Conservation (phyloP, 768 basidiomycete species). For the Panellus pusillus region DNA sequence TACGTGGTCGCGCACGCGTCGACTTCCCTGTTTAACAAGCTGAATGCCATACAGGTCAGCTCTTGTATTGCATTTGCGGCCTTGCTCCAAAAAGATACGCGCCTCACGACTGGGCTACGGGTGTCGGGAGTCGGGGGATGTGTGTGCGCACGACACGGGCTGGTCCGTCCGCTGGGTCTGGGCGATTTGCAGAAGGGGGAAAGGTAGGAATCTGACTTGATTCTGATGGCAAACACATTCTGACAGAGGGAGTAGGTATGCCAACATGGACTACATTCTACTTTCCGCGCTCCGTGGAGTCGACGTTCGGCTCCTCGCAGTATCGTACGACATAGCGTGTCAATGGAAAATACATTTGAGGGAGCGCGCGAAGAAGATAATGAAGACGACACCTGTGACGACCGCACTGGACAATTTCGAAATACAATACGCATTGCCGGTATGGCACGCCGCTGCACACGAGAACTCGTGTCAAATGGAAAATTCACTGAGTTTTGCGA, state of each 20-base stretch:
- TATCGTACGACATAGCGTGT: constrained; percentile 27
- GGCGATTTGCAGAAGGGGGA: constrained; percentile 27
- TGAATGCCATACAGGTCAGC: constrained; percentile 9
- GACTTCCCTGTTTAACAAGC: neutral
- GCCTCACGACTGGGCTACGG: constrained; percentile 3
- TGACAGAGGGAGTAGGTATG: constrained; percentile 8
- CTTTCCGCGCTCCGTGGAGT: constrained; percentile 9
- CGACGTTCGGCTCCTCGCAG: neutral
- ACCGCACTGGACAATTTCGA: neutral
- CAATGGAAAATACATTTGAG: constrained; percentile 16
- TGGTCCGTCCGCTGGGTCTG: constrained; percentile 15
- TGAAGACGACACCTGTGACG: neutral
- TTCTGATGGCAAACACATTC: constrained; percentile 2
- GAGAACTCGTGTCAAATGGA: constrained; percentile 6
- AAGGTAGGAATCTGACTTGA: constrained; percentile 10
- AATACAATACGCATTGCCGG: constrained; percentile 4
- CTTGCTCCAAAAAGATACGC: constrained; percentile 18
- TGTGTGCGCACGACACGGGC: constrained; percentile 19
- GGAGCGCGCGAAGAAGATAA: neutral
- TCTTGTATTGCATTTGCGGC: constrained; percentile 16
- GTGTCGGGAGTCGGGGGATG: constrained; percentile 8
- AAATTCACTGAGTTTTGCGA: constrained; percentile 11
- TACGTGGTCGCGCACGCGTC: too few relatives aligned
- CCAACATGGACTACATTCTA: constrained; percentile 25
- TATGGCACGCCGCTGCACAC: constrained; percentile 20